Evolutionary conservation across 768 basidiomycete genomes (phyloP).

Genomic region (Ramaria sp.): DNA sequence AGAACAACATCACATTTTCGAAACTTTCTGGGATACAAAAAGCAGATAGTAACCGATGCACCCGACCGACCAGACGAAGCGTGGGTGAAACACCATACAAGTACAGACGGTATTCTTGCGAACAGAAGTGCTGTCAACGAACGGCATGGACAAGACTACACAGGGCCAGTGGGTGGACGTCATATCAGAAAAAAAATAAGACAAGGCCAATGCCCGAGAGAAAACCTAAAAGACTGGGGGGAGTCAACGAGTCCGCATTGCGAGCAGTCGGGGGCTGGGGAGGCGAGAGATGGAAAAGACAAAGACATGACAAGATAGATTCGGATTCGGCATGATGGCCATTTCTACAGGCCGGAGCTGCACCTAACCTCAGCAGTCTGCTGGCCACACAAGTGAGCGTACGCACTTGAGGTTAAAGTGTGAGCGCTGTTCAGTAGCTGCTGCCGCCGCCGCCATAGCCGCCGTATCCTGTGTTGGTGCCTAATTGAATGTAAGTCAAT

Average conservation of each 20-base stretch:
- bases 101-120: conserved; percentile 2
- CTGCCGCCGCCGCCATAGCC: not conserved
- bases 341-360: not conserved
- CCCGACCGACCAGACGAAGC: conserved; percentile 2
- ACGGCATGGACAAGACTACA: no score
- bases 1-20: not conserved
- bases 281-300: not conserved
- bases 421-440: not conserved
- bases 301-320: not conserved
- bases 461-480: not conserved
- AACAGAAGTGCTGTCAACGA: no score
- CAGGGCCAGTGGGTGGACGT: no score
- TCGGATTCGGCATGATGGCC: not conserved
- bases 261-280: not conserved
- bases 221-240: not conserved
- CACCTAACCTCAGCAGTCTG: not conserved
- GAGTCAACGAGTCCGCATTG: not conserved
- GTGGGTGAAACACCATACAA: conserved; percentile 5
- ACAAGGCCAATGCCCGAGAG: not conserved
- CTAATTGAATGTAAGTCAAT: not conserved
- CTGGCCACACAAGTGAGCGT: not conserved
- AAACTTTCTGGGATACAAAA: not conserved
- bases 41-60: not conserved
- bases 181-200: not conserved
- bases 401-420: not conserved